Conservation (phyloP, 352 stramenopile species). For the Globisporangium acanthophoron region DNA sequence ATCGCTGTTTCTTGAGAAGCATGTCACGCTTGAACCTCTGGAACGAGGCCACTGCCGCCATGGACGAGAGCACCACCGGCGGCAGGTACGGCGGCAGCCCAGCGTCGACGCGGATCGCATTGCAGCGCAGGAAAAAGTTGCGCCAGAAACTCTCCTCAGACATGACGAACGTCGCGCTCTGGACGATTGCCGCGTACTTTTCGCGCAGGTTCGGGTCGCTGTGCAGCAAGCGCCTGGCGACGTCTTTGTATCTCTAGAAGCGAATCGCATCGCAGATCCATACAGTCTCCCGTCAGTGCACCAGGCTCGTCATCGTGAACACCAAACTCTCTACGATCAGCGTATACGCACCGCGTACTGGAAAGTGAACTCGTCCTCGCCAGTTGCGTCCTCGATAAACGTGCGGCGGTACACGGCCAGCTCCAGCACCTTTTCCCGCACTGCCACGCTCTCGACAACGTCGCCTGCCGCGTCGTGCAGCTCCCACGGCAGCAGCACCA, state of each 20-base stretch:
- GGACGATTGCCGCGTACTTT: conserved; percentile 43
- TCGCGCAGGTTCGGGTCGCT: conserved; percentile 60
- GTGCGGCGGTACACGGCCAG: conserved; percentile 60
- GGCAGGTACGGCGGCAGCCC: conserved; percentile 43
- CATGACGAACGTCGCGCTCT: conserved; percentile 28
- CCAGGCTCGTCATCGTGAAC: no score
- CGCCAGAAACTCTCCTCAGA: conserved; percentile 58
- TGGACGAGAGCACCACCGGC: conserved; percentile 26
- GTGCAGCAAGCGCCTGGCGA: conserved; percentile 41
- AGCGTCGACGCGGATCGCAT: conserved; percentile 33
- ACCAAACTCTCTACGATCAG: neutral
- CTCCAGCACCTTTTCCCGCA: conserved; percentile 51
- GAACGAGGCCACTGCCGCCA: conserved; percentile 33
- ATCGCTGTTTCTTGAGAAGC: conserved; percentile 36
- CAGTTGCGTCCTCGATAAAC: conserved; percentile 47
- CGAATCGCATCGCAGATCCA: neutral
- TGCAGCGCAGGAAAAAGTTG: conserved; percentile 71
- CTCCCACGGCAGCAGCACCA: conserved; percentile 47
- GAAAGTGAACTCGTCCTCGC: conserved; percentile 66
- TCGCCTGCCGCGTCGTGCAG: conserved; percentile 24
- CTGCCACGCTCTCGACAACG: conserved; percentile 25
- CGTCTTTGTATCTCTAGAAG: conserved; percentile 31
- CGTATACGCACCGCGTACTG: conserved; percentile 23
- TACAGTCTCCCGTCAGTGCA: neutral
- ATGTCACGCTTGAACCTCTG: conserved; percentile 46